These are phyloP conservation scores for Aurantiochytrium sp. DNA, from an alignment of 108 stramenopile genomes.

Conservation along the genomic window DNA sequence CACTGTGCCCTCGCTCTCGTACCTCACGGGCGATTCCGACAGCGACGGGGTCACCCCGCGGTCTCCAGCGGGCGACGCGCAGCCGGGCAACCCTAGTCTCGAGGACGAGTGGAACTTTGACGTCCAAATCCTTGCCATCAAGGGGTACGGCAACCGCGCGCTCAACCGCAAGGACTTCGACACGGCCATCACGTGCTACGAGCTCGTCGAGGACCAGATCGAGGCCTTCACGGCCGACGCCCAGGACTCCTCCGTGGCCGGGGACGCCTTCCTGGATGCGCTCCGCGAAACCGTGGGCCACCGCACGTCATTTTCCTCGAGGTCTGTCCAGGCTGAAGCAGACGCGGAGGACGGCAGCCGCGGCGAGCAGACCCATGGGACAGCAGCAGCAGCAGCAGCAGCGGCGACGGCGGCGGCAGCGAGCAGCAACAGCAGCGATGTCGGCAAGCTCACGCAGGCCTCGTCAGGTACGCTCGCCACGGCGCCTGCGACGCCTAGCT, in stretches of 20 bases:
- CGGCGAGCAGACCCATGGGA: too few relatives aligned
- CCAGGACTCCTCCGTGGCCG: background rate
- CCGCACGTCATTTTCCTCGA: background rate
- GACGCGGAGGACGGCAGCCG: too few relatives aligned
- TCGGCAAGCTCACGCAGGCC: too few relatives aligned
- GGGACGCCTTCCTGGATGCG: background rate
- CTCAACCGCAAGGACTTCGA: background rate
- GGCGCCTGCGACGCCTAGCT: background rate
- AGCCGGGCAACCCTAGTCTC: background rate
- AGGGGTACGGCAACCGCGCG: background rate
- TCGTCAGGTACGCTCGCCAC: too few relatives aligned
- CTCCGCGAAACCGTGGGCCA: background rate
- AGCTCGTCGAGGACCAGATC: constrained; percentile 3
- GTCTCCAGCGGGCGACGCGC: background rate
- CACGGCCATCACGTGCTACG: background rate
- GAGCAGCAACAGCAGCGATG: too few relatives aligned
- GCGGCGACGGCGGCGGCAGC: too few relatives aligned
- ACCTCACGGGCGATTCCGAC: background rate
- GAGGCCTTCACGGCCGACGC: background rate
- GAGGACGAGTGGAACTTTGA: constrained; percentile 8
- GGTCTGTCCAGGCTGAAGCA: too few relatives aligned
- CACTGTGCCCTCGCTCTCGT: background rate
- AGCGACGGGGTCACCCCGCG: background rate
- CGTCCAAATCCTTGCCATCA: constrained; percentile 1
- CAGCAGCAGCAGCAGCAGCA: too few relatives aligned